Percentiles rank a stretch among this genome's conserved stretches.
These are phyloP conservation scores for Macadamia integrifolia DNA, from an alignment of 164 flowering plant genomes.

Conservation along the genomic window DNA sequence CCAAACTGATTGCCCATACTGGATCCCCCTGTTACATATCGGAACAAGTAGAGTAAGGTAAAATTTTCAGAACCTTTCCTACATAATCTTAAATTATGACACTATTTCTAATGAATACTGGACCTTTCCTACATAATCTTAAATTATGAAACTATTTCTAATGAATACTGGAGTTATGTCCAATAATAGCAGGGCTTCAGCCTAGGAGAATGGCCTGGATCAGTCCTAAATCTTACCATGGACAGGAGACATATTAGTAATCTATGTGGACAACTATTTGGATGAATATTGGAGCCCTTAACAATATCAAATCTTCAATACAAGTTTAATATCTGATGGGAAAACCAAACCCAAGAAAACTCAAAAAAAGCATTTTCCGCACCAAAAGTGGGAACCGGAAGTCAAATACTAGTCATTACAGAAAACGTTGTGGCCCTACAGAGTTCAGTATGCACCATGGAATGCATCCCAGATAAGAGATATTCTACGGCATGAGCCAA, in stretches of 20 bases:
- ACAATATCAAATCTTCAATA: not conserved
- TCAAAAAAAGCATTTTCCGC: no score
- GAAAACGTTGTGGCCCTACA: not conserved
- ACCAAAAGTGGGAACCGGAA: no score
- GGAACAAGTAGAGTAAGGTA: not conserved
- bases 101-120: not conserved
- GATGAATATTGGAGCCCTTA: not conserved
- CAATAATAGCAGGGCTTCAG: not conserved
- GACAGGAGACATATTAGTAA: not conserved
- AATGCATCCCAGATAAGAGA: not conserved
- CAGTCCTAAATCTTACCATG: not conserved
- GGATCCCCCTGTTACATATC: slow-evolving; percentile 79
- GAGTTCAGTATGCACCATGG: not conserved
- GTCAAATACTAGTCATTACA: not conserved
- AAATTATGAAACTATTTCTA: not conserved
- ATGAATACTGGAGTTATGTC: not conserved
- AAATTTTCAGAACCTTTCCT: slow-evolving; percentile 2
- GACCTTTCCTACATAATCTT: not conserved
- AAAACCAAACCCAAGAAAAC: not conserved
- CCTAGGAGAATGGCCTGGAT: not conserved
- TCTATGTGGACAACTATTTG: not conserved
- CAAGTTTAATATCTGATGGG: not conserved
- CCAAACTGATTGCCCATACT: slow-evolving; percentile 88
- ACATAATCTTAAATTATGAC: not conserved
- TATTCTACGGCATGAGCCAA: not conserved